Percentiles rank a stretch among this genome's conserved stretches.
These are phyloP conservation scores for Penicillium malachiteum DNA, from an alignment of 495 filamentous ascomycete species.

Conservation along the genomic window DNA sequence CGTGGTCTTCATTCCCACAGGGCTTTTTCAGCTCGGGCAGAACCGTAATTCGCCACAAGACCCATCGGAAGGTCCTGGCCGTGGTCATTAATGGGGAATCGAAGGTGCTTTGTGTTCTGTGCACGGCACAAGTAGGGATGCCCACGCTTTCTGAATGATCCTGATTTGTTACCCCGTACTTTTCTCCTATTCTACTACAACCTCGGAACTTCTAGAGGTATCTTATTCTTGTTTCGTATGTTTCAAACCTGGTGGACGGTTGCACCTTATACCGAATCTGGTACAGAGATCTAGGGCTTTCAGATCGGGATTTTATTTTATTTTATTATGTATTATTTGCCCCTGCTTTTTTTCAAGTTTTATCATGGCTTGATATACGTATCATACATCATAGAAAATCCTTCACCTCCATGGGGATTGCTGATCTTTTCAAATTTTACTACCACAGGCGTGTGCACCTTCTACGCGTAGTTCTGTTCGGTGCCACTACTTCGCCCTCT, in stretches of 20 bases:
- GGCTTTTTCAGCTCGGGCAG: slow-evolving; percentile 16
- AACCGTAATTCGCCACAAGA: slow-evolving; percentile 25
- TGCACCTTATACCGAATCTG: slow-evolving; percentile 1
- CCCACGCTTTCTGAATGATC: not conserved
- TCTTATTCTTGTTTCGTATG: not conserved
- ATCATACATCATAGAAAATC: not conserved
- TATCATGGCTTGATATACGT: not conserved
- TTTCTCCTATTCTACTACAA: not conserved
- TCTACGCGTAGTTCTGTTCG: not conserved
- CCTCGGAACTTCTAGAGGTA: not conserved
- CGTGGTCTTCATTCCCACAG: slow-evolving; percentile 7
- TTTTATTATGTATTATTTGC: not conserved
- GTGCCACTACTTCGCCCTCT: not conserved
- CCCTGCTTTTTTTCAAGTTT: not conserved
- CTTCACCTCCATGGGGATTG: not conserved
- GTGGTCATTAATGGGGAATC: slow-evolving; percentile 13
- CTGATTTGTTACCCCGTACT: slow-evolving; percentile 8
- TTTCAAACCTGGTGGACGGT: not conserved
- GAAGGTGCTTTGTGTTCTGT: slow-evolving; percentile 5
- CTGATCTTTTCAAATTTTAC: not conserved
- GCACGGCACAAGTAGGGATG: slow-evolving; percentile 6
- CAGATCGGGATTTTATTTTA: not conserved
- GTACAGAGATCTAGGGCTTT: slow-evolving; percentile 1
- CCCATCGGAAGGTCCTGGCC: slow-evolving; percentile 8
- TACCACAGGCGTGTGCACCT: not conserved